These are phyloP conservation scores for Cucurbita pepo DNA, from an alignment of 306 rosid genomes.

Conservation along the genomic window DNA sequence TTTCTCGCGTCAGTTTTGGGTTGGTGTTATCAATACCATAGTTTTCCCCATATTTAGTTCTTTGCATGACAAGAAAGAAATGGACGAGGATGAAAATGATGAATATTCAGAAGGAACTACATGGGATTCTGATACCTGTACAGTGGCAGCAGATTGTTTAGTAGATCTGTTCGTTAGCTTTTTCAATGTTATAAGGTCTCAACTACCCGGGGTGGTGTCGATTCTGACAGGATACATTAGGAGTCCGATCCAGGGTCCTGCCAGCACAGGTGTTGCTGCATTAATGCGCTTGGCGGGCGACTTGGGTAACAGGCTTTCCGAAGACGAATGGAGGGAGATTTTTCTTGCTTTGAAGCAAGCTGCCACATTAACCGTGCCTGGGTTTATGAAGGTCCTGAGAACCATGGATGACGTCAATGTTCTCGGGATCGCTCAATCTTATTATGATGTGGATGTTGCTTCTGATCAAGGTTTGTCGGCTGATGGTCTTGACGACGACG, in stretches of 20 bases:
- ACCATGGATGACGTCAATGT: conserved; percentile 45
- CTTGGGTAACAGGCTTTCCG: conserved; percentile 57
- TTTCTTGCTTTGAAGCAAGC: conserved; percentile 70
- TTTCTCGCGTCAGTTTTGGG: conserved; percentile 69
- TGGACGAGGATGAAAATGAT: conserved; percentile 19
- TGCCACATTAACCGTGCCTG: conserved; percentile 61
- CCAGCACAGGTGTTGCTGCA: conserved; percentile 83
- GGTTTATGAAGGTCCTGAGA: conserved; percentile 66
- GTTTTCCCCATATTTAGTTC: conserved; percentile 60
- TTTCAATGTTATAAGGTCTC: conserved; percentile 56
- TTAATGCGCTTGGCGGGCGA: conserved; percentile 62
- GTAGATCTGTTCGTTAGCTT: conserved; percentile 63
- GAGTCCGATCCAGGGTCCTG: conserved; percentile 80
- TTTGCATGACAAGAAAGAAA: conserved; percentile 29
- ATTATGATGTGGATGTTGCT: conserved; percentile 31
- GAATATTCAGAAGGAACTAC: conserved; percentile 43
- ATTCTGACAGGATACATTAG: conserved; percentile 59
- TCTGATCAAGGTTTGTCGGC: conserved; percentile 55
- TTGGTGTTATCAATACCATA: conserved; percentile 50
- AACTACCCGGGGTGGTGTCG: conserved; percentile 61
- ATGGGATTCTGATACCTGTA: conserved; percentile 85
- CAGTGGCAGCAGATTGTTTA: conserved; percentile 72
- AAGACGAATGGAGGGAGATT: conserved; percentile 67
- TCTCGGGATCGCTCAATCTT: conserved; percentile 32
- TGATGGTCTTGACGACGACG: conserved; percentile 73